Conservation (phyloP, 441 rosid genomes). For the Adansonia madagascariensis region DNA sequence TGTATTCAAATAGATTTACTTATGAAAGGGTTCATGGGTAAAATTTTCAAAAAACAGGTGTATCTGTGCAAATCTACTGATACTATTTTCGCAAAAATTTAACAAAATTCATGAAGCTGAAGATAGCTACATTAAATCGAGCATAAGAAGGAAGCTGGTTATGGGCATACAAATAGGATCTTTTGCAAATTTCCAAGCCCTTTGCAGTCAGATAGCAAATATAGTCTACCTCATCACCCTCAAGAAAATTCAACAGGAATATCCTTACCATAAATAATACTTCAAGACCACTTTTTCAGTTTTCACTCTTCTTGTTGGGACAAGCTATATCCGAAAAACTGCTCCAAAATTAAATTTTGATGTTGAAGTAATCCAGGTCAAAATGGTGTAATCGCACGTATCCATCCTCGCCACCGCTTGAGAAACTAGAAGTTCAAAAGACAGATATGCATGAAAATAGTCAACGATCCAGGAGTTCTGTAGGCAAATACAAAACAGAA, state of each 20-base stretch:
- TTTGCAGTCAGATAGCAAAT: not conserved
- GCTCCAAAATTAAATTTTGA: conserved; percentile 54
- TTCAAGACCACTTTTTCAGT: not conserved
- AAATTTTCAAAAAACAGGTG: not conserved
- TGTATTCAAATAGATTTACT: not conserved
- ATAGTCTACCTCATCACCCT: not conserved
- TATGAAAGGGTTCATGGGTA: not conserved
- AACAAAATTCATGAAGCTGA: not conserved
- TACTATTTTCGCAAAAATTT: not conserved
- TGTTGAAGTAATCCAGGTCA: conserved; percentile 77
- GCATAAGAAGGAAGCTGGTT: not conserved
- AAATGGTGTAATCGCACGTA: conserved; percentile 93
- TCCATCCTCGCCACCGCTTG: conserved; percentile 97
- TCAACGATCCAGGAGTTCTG: not conserved
- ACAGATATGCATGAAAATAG: not conserved
- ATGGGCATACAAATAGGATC: not conserved
- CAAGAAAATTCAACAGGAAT: not conserved
- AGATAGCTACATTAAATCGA: not conserved
- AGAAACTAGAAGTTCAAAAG: conserved; percentile 52
- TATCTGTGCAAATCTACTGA: not conserved
- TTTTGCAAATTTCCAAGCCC: not conserved
- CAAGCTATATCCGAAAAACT: not conserved
- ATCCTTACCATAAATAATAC: not conserved
- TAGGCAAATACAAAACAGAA: not conserved
- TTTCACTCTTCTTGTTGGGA: not conserved